Conservation (phyloP, 371 early-diverging fungal genomes). For the Apophysomyces sp. region DNA sequence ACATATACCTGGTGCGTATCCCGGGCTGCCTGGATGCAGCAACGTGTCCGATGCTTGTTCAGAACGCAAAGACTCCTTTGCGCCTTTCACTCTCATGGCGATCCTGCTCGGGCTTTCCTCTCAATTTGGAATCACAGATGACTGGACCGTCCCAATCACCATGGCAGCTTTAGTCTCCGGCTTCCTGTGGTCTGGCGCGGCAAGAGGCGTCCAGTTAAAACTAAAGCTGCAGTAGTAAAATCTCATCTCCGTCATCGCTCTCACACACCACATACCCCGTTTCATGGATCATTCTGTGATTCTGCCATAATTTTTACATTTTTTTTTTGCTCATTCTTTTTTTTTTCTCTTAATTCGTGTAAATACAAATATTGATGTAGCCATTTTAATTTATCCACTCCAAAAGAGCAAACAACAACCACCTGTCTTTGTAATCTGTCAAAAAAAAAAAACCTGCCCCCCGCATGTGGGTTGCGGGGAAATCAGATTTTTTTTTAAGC, state of each 20-base stretch:
- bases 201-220: slow-evolving; percentile 30
- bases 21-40: not conserved
- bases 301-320: not conserved
- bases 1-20: slow-evolving; percentile 18
- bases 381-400: not conserved
- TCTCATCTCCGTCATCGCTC: not conserved
- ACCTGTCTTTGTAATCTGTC: not conserved
- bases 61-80: slow-evolving; percentile 34
- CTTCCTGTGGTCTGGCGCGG: slow-evolving; percentile 42
- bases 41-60: slow-evolving; percentile 3
- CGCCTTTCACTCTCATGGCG: slow-evolving; percentile 34
- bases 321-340: not conserved
- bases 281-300: not conserved
- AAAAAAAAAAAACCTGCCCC: not conserved
- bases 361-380: not conserved
- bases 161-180: slow-evolving; percentile 41
- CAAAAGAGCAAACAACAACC: not conserved
- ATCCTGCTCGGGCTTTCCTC: slow-evolving; percentile 37
- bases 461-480: not conserved
- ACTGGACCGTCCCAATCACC: slow-evolving; percentile 51
- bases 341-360: not conserved
- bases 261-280: slow-evolving; percentile 2
- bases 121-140: slow-evolving; percentile 44
- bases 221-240: slow-evolving; percentile 25
- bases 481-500: not conserved